phyloP scores from a whole-genome alignment of 2,329 filamentous ascomycete genomes.

The Cercospora sesami region DNA sequence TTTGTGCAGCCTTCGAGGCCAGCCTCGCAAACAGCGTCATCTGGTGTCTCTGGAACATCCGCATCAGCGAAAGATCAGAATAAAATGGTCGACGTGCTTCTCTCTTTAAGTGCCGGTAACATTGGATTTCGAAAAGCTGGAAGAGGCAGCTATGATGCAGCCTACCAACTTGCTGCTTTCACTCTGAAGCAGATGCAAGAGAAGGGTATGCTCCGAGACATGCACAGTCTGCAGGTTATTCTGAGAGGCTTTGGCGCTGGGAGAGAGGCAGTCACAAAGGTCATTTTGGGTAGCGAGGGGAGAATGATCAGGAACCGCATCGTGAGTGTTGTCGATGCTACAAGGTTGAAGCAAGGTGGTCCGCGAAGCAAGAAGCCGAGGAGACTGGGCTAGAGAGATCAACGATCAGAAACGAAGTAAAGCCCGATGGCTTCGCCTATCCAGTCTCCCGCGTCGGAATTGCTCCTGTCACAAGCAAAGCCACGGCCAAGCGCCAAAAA shows the following conservation, averaged over 20 bases:
- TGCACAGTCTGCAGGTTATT: conserved; percentile 74
- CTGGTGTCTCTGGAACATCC: conserved; percentile 31
- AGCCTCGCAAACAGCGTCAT: conserved; percentile 32
- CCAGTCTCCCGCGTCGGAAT: not conserved
- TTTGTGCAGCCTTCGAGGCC: conserved; percentile 66
- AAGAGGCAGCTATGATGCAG: conserved; percentile 83
- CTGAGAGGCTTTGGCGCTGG: conserved; percentile 83
- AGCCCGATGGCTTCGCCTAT: not conserved
- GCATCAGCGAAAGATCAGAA: conserved; percentile 53
- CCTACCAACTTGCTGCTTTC: conserved; percentile 83
- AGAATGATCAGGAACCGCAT: conserved; percentile 72
- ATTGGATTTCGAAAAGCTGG: conserved; percentile 86
- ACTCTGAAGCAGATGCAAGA: conserved; percentile 83
- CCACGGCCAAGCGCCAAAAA: not conserved
- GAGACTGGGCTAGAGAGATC: conserved; percentile 62
- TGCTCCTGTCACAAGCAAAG: not conserved
- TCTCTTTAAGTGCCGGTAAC: conserved; percentile 80
- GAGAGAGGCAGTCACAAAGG: conserved; percentile 85
- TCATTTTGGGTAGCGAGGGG: conserved; percentile 82
- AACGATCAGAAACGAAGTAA: not conserved
- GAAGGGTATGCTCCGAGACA: conserved; percentile 72
- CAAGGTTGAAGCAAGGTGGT: conserved; percentile 93
- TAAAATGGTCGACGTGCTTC: conserved; percentile 60
- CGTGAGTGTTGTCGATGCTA: conserved; percentile 77
- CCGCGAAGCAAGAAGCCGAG: conserved; percentile 81